Percentiles rank a stretch among this genome's conserved stretches.
phyloP scores from a whole-genome alignment of 306 rosid genomes.

The Erythrophleum fordii region DNA sequence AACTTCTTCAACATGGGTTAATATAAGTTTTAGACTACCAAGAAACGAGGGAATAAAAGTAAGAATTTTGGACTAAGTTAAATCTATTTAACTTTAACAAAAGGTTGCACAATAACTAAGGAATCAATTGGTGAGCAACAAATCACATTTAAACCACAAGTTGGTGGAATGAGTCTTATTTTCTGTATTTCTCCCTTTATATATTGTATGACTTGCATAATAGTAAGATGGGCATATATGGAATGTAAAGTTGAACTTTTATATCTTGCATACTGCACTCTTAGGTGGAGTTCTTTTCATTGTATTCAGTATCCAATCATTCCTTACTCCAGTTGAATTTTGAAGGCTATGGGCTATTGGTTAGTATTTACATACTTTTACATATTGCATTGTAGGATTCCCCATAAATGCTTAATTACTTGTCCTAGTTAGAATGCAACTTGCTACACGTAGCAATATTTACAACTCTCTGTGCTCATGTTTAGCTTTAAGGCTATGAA shows the following conservation, averaged over 20 bases:
- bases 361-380: conserved; percentile 5
- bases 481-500: too few relatives aligned
- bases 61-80: not conserved
- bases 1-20: not conserved
- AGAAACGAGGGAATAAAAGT: not conserved
- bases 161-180: not conserved
- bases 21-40: not conserved
- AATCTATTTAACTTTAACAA: not conserved
- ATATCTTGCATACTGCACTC: conserved; percentile 63
- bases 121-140: too few relatives aligned
- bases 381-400: not conserved
- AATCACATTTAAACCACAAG: not conserved
- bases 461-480: not conserved
- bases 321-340: conserved; percentile 53
- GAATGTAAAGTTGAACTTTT: not conserved
- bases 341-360: conserved; percentile 40
- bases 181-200: not conserved
- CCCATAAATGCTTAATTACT: not conserved
- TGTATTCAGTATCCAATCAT: conserved; percentile 73
- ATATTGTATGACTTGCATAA: not conserved
- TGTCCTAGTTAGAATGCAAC: not conserved
- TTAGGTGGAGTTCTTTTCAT: conserved; percentile 73
- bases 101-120: not conserved
- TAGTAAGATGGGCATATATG: not conserved
- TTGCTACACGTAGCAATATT: not conserved